These are phyloP conservation scores for Cetraspora pellucida DNA, from an alignment of 192 early-diverging fungal species.

Conservation along the genomic window DNA sequence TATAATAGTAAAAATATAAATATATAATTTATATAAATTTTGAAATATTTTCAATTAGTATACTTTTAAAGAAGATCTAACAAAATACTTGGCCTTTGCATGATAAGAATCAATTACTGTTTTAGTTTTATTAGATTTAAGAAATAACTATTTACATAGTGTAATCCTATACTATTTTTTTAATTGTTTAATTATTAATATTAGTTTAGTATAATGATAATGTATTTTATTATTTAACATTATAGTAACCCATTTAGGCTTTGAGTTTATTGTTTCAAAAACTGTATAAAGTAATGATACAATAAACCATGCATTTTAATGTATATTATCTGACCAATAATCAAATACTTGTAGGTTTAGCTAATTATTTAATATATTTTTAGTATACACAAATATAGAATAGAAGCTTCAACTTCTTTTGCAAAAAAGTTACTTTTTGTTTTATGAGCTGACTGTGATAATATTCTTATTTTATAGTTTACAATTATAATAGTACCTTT, in stretches of 20 bases:
- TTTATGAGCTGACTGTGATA: not conserved
- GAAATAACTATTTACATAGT: not conserved
- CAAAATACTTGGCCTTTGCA: too few species aligned
- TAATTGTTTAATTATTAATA: not conserved
- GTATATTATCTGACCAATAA: not conserved
- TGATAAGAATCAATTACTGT: not conserved
- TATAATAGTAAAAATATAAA: too few species aligned
- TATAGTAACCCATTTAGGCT: not conserved
- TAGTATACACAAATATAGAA: not conserved
- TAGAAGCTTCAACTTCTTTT: not conserved
- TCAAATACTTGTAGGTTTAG: not conserved
- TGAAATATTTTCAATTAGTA: too few species aligned
- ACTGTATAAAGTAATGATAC: not conserved
- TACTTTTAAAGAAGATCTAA: too few species aligned
- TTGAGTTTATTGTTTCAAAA: not conserved
- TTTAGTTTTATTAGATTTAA: not conserved
- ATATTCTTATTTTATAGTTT: conserved; percentile 1
- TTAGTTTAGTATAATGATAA: not conserved
- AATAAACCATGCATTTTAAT: not conserved
- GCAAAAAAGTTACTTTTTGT: not conserved
- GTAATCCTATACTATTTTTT: not conserved
- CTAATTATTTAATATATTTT: not conserved
- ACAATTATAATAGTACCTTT: not conserved
- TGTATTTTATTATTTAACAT: not conserved
- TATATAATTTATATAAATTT: too few species aligned